Evolutionary conservation across 2,329 filamentous ascomycete genomes (phyloP), one percentile per base, ranked within the genome.

Genomic region (Aspergillus pseudoterreus): DNA sequence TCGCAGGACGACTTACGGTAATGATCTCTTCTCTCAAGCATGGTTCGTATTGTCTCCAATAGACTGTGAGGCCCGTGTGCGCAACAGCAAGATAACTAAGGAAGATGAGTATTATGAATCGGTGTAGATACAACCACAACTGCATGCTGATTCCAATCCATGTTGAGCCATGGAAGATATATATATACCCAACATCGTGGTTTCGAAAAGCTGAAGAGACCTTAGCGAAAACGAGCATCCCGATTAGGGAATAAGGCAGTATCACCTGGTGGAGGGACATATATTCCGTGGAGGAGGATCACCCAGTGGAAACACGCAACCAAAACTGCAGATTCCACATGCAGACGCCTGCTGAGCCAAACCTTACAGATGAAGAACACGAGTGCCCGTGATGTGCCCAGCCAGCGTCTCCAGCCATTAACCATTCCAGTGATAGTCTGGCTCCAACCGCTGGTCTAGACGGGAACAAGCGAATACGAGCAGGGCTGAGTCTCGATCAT

Each of bases 151-250:
- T 21, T 6, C n/a, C 15, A 15, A 4, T n/a, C 8, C 30, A 15
- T 30, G 30, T 32, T 30, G 22, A 42, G 6, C 21, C 38, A 38
- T 2, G 22, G 36, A 15, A 11, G 24, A 17, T n/a, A 32, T 4
- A 30, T 21, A 47, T 6, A 38, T 35, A 36, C 14, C 9, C 11
- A 36, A 21, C 9, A 15, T 22, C 15, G 3, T 45, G 43, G 11
- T 4, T 4, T 24, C 11, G 10, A 17, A 17, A n/a, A 15, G 35
- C 35, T 30, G n/a, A 32, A 22, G 43, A 53, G n/a, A 10, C 15
- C n/a, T 17, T 55, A 59, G 56, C 58, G 58, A 62, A 57, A 60
- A 60, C 59, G 59, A 62, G 53, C 17, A 53, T 45, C 42, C 58
- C 36, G 11, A 52, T 52, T 43, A 17, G 47, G 57, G 43, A 36